A percentile compares a stretch with the other conserved stretches of the same genome.
Evolutionary conservation across 441 rosid genomes (phyloP).

Genomic region (Melastoma candidum): DNA sequence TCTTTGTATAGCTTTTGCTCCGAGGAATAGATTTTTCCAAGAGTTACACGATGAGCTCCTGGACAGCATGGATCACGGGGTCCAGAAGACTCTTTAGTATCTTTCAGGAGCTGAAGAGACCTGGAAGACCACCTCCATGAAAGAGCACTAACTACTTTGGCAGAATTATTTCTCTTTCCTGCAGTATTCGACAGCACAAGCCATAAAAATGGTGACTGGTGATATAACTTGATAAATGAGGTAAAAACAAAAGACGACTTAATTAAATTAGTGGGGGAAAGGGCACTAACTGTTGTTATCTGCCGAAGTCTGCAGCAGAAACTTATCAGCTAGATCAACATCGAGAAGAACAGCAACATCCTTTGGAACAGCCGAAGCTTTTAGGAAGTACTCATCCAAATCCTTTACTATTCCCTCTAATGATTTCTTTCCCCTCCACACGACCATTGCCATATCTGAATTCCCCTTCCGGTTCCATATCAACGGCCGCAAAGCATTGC

Average conservation of each 20-base stretch:
- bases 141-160: constrained; percentile 83
- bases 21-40: constrained; percentile 58
- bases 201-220: background rate
- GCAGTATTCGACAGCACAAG: constrained; percentile 10
- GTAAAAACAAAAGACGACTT: constrained; percentile 15
- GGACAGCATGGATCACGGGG: constrained; percentile 66
- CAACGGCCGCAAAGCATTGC: constrained; percentile 44
- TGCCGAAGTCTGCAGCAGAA: constrained; percentile 35
- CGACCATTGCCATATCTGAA: constrained; percentile 25
- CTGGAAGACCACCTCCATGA: constrained; percentile 93
- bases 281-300: constrained; percentile 54
- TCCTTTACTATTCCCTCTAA: constrained; percentile 63
- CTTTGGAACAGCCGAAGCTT: constrained; percentile 65
- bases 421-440: constrained; percentile 45
- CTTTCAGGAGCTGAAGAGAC: constrained; percentile 47
- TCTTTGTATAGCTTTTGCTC: constrained; percentile 83
- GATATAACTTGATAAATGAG: background rate
- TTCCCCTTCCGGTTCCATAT: constrained; percentile 50
- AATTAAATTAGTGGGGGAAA: constrained; percentile 45
- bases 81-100: constrained; percentile 24
- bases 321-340: constrained; percentile 37
- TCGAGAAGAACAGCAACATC: constrained; percentile 75
- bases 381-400: constrained; percentile 82
- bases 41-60: constrained; percentile 80
- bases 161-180: constrained; percentile 78